Conservation (phyloP, 1,284 basidiomycete genomes). For the Trametes polyzona region DNA sequence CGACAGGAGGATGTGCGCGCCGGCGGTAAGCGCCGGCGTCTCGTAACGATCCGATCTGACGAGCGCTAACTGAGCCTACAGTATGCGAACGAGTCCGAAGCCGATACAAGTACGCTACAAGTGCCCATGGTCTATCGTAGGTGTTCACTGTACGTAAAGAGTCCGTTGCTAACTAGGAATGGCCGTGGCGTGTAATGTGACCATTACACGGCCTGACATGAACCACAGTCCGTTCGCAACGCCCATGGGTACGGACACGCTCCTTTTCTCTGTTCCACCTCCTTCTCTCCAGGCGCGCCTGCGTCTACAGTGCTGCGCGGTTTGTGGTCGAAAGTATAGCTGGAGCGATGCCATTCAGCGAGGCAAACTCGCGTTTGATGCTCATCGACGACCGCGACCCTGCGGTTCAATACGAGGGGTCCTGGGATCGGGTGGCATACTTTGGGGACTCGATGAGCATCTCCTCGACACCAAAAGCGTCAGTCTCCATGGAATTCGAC, state of each 20-base stretch:
- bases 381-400: constrained; percentile 11
- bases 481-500: constrained; percentile 6
- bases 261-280: too few species aligned
- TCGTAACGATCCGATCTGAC: neutral
- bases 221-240: too few species aligned
- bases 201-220: constrained; percentile 1
- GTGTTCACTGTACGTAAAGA: neutral
- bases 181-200: constrained; percentile 1
- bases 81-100: neutral
- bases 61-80: neutral
- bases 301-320: too few species aligned
- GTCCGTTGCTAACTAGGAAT: constrained; percentile 1
- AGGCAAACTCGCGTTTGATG: constrained; percentile 6
- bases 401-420: constrained; percentile 1
- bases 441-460: constrained; percentile 1
- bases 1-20: neutral
- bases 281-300: too few species aligned
- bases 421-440: neutral
- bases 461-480: neutral
- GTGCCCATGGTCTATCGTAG: neutral
- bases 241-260: too few species aligned
- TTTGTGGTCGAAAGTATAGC: too few species aligned
- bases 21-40: neutral
- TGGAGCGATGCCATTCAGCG: neutral
- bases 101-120: neutral